Conservation (phyloP, 768 basidiomycete species). For the Pisolithus albus region DNA sequence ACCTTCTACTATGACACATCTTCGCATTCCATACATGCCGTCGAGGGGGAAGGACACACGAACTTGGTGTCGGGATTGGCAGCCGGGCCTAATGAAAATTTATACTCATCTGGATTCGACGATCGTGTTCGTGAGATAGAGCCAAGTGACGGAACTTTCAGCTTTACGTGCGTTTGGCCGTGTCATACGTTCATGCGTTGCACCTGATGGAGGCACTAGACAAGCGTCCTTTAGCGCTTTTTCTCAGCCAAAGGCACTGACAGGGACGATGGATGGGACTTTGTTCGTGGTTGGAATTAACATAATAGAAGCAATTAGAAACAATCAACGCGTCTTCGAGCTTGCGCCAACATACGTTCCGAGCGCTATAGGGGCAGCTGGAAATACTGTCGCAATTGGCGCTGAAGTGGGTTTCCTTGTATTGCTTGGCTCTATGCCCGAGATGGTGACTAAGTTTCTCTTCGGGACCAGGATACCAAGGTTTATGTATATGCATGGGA, state of each 20-base stretch:
- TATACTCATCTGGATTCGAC: slow-evolving; percentile 75
- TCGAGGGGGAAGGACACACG: slow-evolving; percentile 64
- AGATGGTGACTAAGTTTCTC: neutral
- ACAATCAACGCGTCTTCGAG: slow-evolving; percentile 61
- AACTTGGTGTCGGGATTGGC: slow-evolving; percentile 63
- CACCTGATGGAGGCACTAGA: slow-evolving; percentile 27
- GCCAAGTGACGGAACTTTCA: slow-evolving; percentile 23
- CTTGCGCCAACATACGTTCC: slow-evolving; percentile 47
- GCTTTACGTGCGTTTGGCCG: slow-evolving; percentile 42
- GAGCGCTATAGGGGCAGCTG: slow-evolving; percentile 48
- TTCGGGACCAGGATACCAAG: slow-evolving; percentile 57
- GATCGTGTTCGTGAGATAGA: slow-evolving; percentile 69
- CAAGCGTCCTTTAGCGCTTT: slow-evolving; percentile 43
- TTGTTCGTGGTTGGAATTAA: slow-evolving; percentile 47
- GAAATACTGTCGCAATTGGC: slow-evolving; percentile 59
- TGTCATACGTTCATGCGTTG: neutral
- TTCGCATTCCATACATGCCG: slow-evolving; percentile 17
- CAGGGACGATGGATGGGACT: slow-evolving; percentile 51
- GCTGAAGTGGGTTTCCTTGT: slow-evolving; percentile 49
- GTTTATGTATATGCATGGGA: slow-evolving; percentile 71
- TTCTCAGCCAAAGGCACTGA: slow-evolving; percentile 65
- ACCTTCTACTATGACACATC: slow-evolving; percentile 52
- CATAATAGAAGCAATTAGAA: slow-evolving; percentile 56
- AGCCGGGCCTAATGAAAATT: slow-evolving; percentile 38
- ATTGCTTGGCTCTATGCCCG: slow-evolving; percentile 1